A percentile compares a stretch with the other conserved stretches of the same genome.
These are phyloP conservation scores for Sporisorium iseilematis-ciliati DNA, from an alignment of 1,284 basidiomycete genomes.

Conservation along the genomic window DNA sequence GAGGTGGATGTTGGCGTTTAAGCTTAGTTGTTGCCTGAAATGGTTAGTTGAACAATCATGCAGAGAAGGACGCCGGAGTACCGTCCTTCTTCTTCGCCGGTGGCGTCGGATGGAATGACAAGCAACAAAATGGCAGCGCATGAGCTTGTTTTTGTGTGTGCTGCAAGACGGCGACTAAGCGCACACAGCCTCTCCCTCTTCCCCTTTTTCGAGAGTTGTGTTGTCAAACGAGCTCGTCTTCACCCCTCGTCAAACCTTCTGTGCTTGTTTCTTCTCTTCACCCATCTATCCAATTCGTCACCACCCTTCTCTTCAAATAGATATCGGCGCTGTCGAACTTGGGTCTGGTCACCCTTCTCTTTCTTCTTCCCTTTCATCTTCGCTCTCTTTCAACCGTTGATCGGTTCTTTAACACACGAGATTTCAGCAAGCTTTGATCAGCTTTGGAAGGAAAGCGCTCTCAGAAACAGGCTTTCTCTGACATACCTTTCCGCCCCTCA, in stretches of 20 bases:
- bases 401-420: slow-evolving; percentile 21
- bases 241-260: neutral
- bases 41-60: no score
- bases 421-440: slow-evolving; percentile 11
- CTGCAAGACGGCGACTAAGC: no score
- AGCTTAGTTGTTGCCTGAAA: no score
- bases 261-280: slow-evolving; percentile 10
- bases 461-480: slow-evolving; percentile 11
- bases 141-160: no score
- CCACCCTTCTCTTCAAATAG: neutral
- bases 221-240: neutral
- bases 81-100: no score
- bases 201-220: no score
- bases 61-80: no score
- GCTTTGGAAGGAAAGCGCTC: neutral
- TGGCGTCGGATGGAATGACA: no score
- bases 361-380: slow-evolving; percentile 14
- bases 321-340: slow-evolving; percentile 10
- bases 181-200: no score
- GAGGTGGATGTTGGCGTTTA: no score
- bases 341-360: slow-evolving; percentile 12
- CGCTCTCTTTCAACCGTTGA: slow-evolving; percentile 24
- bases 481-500: slow-evolving; percentile 7
- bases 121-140: no score
- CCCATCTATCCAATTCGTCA: slow-evolving; percentile 8